Evolutionary conservation across 768 basidiomycete species (phyloP).

Genomic region (Lenzites betulinus): DNA sequence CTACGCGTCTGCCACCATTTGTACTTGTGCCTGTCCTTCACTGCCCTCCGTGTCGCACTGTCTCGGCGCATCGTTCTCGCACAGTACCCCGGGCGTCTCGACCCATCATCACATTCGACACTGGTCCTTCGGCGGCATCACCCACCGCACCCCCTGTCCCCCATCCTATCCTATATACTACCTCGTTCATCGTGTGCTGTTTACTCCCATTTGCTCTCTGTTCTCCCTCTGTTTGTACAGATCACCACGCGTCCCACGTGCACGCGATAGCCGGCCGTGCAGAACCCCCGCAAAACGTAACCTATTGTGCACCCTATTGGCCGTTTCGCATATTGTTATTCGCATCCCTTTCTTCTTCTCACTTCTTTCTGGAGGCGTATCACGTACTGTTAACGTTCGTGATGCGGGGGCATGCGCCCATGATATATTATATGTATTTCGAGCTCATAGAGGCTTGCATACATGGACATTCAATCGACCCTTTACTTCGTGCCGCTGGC

Average conservation of each 20-base stretch:
- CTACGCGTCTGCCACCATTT: constrained; percentile 3
- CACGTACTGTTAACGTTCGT: too few species aligned
- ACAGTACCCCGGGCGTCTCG: not conserved
- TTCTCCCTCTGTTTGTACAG: constrained; percentile 7
- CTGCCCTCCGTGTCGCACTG: not conserved
- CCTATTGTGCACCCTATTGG: constrained; percentile 5
- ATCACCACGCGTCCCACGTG: not conserved
- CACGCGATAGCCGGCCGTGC: too few species aligned
- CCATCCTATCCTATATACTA: not conserved
- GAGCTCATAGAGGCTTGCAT: too few species aligned
- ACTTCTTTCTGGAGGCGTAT: too few species aligned
- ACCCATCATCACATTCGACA: not conserved
- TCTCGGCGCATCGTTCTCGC: not conserved
- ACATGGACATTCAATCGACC: too few species aligned
- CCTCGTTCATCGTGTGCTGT: not conserved
- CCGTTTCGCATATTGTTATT: constrained; percentile 19
- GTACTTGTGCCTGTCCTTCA: constrained; percentile 7
- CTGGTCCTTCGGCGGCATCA: not conserved
- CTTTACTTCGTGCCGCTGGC: too few species aligned
- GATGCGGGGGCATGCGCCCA: too few species aligned
- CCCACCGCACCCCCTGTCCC: too few species aligned
- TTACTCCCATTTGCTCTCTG: not conserved
- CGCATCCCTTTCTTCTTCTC: not conserved
- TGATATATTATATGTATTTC: too few species aligned
- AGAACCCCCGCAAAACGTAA: not conserved